Conservation (phyloP, 208 protist genomes). For the Leishmania braziliensis region DNA sequence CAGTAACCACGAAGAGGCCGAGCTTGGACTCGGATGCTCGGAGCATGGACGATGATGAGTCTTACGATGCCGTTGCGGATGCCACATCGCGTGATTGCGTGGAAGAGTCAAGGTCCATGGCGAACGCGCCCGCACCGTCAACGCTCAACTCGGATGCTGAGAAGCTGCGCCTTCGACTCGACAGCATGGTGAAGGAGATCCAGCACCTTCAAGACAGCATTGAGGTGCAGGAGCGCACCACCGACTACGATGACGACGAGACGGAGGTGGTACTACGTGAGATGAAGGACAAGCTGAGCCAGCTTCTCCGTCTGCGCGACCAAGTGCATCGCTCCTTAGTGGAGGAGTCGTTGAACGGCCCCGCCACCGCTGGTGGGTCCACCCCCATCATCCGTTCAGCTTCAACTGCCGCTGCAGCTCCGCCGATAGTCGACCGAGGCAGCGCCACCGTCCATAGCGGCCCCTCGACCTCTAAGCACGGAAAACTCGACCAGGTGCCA, state of each 20-base stretch:
- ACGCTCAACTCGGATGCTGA: conserved; percentile 38
- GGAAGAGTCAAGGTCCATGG: conserved; percentile 1
- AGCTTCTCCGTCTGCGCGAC: conserved; percentile 81
- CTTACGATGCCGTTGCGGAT: conserved; percentile 7
- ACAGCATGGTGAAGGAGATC: conserved; percentile 81
- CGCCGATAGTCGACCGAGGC: conserved; percentile 5
- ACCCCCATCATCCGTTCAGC: conserved; percentile 18
- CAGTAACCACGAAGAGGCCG: not conserved
- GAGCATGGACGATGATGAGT: not conserved
- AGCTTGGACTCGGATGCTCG: conserved; percentile 14
- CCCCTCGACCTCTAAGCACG: conserved; percentile 3
- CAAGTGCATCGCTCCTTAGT: conserved; percentile 63
- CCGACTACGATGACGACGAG: conserved; percentile 66
- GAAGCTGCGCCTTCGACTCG: conserved; percentile 61
- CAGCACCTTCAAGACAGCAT: conserved; percentile 79
- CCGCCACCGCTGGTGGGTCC: conserved; percentile 7
- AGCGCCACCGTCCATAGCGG: conserved; percentile 4
- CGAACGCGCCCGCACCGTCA: not conserved
- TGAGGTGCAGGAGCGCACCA: conserved; percentile 42
- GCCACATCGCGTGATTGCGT: not conserved
- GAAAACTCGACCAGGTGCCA: not conserved
- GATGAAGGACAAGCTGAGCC: conserved; percentile 79
- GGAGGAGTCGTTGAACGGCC: conserved; percentile 25
- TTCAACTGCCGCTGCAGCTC: conserved; percentile 4
- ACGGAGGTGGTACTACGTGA: conserved; percentile 70